phyloP scores from a whole-genome alignment of 2,329 filamentous ascomycete species.

The Cephalotrichum gorgonifer region DNA sequence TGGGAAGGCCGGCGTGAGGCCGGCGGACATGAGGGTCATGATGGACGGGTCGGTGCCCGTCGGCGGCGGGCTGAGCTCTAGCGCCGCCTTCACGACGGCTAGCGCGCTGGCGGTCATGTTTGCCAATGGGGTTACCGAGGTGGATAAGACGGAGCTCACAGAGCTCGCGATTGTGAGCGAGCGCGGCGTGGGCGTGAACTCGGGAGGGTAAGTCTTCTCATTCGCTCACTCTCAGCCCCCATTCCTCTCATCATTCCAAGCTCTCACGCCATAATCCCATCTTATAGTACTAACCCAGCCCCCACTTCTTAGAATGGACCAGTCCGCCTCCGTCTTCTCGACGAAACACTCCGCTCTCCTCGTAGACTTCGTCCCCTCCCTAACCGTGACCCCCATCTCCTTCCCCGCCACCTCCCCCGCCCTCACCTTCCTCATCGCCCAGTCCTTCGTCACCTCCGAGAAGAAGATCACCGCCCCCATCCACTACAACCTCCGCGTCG shows the following conservation, averaged over 20 bases:
- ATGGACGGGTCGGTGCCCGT: conserved; percentile 88
- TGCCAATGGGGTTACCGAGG: conserved; percentile 65
- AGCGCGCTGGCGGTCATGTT: conserved; percentile 80
- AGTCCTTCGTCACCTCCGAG: conserved; percentile 88
- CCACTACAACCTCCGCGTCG: conserved; percentile 93
- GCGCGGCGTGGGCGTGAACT: conserved; percentile 89
- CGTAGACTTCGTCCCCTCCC: conserved; percentile 75
- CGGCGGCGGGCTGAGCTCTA: conserved; percentile 86
- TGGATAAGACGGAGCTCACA: conserved; percentile 86
- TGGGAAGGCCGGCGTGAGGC: conserved; percentile 46
- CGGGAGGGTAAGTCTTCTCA: conserved; percentile 59
- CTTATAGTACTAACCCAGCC: too few relatives aligned
- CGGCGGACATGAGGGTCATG: conserved; percentile 72
- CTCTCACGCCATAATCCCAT: not conserved
- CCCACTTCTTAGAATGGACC: conserved; percentile 73
- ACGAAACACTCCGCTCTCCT: conserved; percentile 77
- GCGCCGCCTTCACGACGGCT: conserved; percentile 85
- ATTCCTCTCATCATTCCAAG: conserved; percentile 1
- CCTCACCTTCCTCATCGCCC: conserved; percentile 84
- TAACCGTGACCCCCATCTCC: conserved; percentile 66
- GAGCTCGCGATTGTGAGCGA: conserved; percentile 93
- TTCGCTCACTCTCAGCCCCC: not conserved
- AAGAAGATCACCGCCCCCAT: conserved; percentile 90
- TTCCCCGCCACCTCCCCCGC: conserved; percentile 76
- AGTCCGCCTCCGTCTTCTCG: conserved; percentile 91